phyloP scores from a whole-genome alignment of 2,329 filamentous ascomycete genomes.

The Stagonosporopsis tanaceti region DNA sequence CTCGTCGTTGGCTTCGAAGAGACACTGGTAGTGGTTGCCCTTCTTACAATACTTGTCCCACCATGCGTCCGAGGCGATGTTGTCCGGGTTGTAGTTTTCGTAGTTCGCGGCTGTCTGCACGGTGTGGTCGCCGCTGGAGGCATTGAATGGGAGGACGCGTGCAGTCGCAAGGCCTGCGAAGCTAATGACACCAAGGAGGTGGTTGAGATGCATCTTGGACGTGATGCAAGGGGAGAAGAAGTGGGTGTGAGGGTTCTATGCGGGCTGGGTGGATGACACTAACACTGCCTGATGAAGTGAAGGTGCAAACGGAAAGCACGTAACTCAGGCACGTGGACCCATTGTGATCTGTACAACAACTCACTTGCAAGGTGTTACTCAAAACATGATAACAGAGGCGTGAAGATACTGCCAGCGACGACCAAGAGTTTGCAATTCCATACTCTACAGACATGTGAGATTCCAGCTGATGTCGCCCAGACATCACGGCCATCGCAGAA shows the following conservation, averaged over 20 bases:
- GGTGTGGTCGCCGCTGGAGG: not conserved
- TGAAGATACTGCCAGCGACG: too few relatives aligned
- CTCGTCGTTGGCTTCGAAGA: slow-evolving; percentile 17
- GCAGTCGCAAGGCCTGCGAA: not conserved
- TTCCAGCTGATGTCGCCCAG: too few relatives aligned
- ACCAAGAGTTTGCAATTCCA: too few relatives aligned
- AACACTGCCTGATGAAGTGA: not conserved
- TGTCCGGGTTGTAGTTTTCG: slow-evolving; percentile 1
- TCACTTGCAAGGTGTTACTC: not conserved
- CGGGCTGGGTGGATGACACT: not conserved
- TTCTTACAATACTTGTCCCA: slow-evolving; percentile 22
- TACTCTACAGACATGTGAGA: too few relatives aligned
- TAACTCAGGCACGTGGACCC: not conserved
- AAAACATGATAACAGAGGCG: too few relatives aligned
- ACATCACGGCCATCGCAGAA: too few relatives aligned
- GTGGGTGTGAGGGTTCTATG: not conserved
- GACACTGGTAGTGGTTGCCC: slow-evolving; percentile 10
- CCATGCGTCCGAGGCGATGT: slow-evolving; percentile 11
- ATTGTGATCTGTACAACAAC: not conserved
- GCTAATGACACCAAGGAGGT: not conserved
- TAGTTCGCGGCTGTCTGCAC: slow-evolving; percentile 3
- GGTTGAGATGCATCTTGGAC: slow-evolving; percentile 1
- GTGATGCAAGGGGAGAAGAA: not conserved
- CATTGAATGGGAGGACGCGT: not conserved
- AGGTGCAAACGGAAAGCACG: slow-evolving; percentile 1